Base-by-base conservation (phyloP, 2,329 filamentous ascomycete genomes). In the Harringtonia lauricola region DNA sequence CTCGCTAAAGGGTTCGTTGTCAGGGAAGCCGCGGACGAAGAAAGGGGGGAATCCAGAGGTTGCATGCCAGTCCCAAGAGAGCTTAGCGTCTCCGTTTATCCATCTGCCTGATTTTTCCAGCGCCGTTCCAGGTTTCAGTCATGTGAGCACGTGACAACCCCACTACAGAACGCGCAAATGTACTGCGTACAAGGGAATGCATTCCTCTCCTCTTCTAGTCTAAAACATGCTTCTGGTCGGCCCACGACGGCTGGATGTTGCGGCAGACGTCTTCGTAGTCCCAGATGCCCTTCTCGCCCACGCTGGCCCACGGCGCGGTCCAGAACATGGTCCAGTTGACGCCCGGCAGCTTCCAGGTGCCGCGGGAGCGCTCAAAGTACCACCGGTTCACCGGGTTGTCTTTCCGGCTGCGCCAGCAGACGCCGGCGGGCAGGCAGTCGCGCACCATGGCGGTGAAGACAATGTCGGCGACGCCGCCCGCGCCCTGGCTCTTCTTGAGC, bases 241-340 rank as follows among this genome's bases (percentile, higher is more conserved):
- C 71, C 79, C 79, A 83, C 8, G 75, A 80, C 13, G 79, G 79
- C 47, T 71, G 63, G 29, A 83, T 71, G 14, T 64, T 62, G 44
- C 81, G 72, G 57, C 84, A 89, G n/a, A 89, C 83, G 42, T 71
- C 71, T 58, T 86, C 81, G 55, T 88, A 89, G 57, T 88, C 83
- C 47, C 61, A 59, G 48, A 86, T 76, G 39, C 64, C 69, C 47
- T 68, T 63, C 30, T 68, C 64, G 47, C 74, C 70, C 38, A 74
- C 64, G 36, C 77, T 65, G 44, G 81, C 68, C 38, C 77, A 75
- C 1, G 76, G 71, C 1, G 84, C 92, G 2, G 92, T 98, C 89
- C 92, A 98, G 57, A 98, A 98, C 88, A 96, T 95, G 4, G 88
- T 87, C 92, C 92, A 98, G 53, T 89, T 82, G 37, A 76, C 85